Percentiles rank a stretch among this genome's conserved stretches.
phyloP scores from a whole-genome alignment of 208 protist genomes.

The Leishmania mexicana region DNA sequence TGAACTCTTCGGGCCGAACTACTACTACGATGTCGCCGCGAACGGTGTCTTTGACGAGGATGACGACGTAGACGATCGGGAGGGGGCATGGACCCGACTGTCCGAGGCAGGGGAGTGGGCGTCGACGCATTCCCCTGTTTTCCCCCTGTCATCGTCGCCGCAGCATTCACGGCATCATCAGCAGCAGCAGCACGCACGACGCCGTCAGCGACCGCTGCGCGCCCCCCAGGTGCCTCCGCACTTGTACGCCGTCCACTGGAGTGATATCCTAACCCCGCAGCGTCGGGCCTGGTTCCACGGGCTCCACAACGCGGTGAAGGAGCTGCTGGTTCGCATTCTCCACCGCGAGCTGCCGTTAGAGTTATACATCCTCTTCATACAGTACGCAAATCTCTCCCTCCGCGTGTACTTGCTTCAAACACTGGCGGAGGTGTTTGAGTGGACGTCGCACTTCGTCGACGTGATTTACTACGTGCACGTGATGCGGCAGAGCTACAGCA shows the following conservation, averaged over 20 bases:
- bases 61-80: background rate
- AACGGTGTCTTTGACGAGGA: background rate
- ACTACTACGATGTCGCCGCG: conserved; percentile 18
- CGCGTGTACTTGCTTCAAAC: conserved; percentile 57
- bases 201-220: background rate
- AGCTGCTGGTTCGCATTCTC: conserved; percentile 46
- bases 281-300: conserved; percentile 45
- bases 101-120: conserved; percentile 9
- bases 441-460: conserved; percentile 61
- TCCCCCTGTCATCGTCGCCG: background rate
- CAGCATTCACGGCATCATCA: background rate
- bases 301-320: conserved; percentile 38
- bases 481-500: conserved; percentile 44
- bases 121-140: background rate
- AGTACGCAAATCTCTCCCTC: conserved; percentile 53
- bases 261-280: conserved; percentile 40
- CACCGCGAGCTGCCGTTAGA: conserved; percentile 45
- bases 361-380: conserved; percentile 66
- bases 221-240: conserved; percentile 47
- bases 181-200: background rate
- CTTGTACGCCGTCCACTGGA: conserved; percentile 74
- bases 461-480: conserved; percentile 55
- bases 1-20: conserved; percentile 61
- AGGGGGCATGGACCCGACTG: background rate
- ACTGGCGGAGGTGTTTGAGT: conserved; percentile 61